Evolutionary conservation across 2,329 filamentous ascomycete species (phyloP), one percentile per base, ranked within the genome.

Genomic region (Pseudogymnoascus sp.): DNA sequence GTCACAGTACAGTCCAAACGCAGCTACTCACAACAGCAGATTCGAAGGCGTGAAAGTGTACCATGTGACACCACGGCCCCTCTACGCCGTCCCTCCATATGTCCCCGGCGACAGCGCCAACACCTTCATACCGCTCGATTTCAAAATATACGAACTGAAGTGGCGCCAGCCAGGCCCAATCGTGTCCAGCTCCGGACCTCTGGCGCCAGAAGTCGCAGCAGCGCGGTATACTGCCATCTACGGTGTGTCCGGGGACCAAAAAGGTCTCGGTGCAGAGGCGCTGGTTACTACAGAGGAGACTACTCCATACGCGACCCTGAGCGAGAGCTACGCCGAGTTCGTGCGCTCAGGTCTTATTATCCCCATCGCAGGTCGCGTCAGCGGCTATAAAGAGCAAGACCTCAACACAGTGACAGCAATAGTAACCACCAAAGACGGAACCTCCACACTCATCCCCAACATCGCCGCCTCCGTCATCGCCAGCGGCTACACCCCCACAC

Each of bases 401-500:
- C 42, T 33, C 6, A 15, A 44, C 11, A 42, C 42, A 26, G 31
- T 47, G 11, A 9, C 28, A 13, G 53, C 62, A 36, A 23, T 62
- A 21, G 19, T 68, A 15, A 72, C 68, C n/a, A 74, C 73, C 73
- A 8, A 77, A 67, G 0, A 65, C 79, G 17, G 42, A 4, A 64
- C 63, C 5, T 35, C 63, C 70, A 0, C 64, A 65, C 0, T 23
- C 26, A 73, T 91, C 3, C 71, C 80, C 0, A 77, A 87, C 60
- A 75, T 93, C 31, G 83, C 82, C 0, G 88, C 86, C 0, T 80
- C 95, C 11, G 79, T 96, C 1, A 79, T 91, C 17, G 90, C 90
- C 0, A 93, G 89, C 0, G 91, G 91, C 1, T 96, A 90, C 71
- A 83, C 86, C 4, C 81, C 88, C 0, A 80, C 83, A 0, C 76